Evolutionary conservation across 75 land plant species (phyloP), one percentile per base, ranked within the genome.

Genomic region (Isoetes taiwanensis): DNA sequence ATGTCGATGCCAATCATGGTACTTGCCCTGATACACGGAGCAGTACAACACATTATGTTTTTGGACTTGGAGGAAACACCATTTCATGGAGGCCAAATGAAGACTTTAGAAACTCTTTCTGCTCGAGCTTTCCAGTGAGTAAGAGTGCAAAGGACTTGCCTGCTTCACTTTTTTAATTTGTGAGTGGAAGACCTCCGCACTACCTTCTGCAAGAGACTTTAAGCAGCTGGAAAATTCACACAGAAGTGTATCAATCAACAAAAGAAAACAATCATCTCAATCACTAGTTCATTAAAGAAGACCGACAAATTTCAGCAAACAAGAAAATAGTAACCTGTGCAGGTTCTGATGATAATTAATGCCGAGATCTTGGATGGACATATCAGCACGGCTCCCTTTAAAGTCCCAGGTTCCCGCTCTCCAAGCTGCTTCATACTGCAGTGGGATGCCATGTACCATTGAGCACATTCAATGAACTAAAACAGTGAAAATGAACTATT

Each of bases 361-460:
- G 19, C 59, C 59, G 24, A 19, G 46, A 19, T 62, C 34, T 19
- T 56, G 56, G 3, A 26, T 39, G 4, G 16, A 48, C 29, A 21
- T 26, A 10, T 11, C 14, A 59, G 21, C 30, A 16, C 40, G 19
- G 28, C 12, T 32, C 32, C 50, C 38, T n/a, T 38, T 50, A 35
- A 73, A 77, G 43, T 94, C 96, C 99, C 99, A 94, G 50, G 76
- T 78, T 66, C 99, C 96, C n/a, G 91, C 62, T 41, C 86, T 71
- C 99, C 99, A 94, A 23, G 99, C 99, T 64, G 86, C 86, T 70
- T 94, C 99, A 70, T 85, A 89, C 89, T 94, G 68, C 56, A 72
- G 30, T 12, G 16, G 52, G 31, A 33, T 38, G 60, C 40, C 43
- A 28, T 28, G 5, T 55, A 28, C 4, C 3, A 55, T n/a, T n/a